Percentiles rank a stretch among this genome's conserved stretches.
Evolutionary conservation across 805 yeast genomes (phyloP).

Genomic region (Wickerhamiella vanderwaltii): DNA sequence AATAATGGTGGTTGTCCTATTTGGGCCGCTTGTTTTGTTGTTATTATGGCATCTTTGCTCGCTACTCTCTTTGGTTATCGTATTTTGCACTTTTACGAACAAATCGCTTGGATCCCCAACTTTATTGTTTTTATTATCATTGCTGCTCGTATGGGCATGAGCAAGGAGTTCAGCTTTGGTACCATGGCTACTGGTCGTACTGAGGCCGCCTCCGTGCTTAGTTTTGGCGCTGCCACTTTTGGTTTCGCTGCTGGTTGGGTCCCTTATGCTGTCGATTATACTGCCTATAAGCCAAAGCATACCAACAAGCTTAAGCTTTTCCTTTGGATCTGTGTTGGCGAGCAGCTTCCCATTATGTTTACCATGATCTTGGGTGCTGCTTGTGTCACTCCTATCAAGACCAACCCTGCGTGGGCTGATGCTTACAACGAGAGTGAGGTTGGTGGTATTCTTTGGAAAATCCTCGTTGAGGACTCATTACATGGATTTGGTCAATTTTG

Average conservation of each 20-base stretch:
- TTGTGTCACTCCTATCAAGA: conserved; percentile 52
- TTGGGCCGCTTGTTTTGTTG: conserved; percentile 79
- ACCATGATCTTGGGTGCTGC: conserved; percentile 80
- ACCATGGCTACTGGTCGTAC: conserved; percentile 43
- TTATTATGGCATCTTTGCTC: conserved; percentile 50
- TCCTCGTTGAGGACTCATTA: conserved; percentile 48
- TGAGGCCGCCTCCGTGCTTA: conserved; percentile 63
- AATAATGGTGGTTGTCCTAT: conserved; percentile 60
- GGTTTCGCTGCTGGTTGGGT: conserved; percentile 96
- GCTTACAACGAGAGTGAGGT: conserved; percentile 39
- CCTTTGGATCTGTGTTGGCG: conserved; percentile 49
- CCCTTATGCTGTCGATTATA: conserved; percentile 83
- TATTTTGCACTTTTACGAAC: conserved; percentile 70
- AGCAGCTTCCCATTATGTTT: conserved; percentile 56
- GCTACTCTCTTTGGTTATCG: conserved; percentile 76
- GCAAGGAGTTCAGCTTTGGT: conserved; percentile 51
- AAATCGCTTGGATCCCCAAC: conserved; percentile 82
- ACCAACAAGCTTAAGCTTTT: conserved; percentile 50
- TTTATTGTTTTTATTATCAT: conserved; percentile 59
- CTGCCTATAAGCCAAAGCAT: conserved; percentile 68
- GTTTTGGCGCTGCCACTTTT: conserved; percentile 71
- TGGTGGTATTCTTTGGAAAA: conserved; percentile 76
- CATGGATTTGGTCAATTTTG: conserved; percentile 87
- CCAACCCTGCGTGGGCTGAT: conserved; percentile 33
- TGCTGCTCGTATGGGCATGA: conserved; percentile 60